Evolutionary conservation across 495 filamentous ascomycete genomes (phyloP).

Genomic region (Bombardia bombarda): DNA sequence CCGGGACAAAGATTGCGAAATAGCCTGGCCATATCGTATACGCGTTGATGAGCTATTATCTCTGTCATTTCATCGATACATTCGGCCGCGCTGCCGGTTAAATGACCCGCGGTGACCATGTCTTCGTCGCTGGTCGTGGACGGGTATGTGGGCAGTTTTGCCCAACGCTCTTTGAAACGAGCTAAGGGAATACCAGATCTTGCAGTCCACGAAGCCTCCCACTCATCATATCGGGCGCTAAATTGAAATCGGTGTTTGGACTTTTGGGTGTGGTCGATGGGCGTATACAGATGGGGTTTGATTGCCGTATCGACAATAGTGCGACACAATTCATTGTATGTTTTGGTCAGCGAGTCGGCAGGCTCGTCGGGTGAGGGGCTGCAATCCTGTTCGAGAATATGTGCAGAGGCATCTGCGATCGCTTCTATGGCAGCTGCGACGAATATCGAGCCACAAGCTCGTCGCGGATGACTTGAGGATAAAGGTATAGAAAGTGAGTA

Average conservation of each 20-base stretch:
- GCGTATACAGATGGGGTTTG: neutral
- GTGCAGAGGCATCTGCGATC: neutral
- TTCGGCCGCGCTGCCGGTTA: neutral
- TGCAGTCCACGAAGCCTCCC: conserved; percentile 2
- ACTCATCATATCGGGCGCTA: conserved; percentile 3
- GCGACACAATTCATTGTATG: conserved; percentile 5
- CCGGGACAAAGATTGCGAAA: conserved; percentile 2
- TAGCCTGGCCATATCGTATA: neutral
- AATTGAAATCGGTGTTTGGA: neutral
- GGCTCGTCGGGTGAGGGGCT: conserved; percentile 1
- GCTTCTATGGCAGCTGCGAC: neutral
- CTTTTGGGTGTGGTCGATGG: neutral
- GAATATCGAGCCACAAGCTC: neutral
- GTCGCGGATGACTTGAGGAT: neutral
- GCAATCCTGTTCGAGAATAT: neutral
- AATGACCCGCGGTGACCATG: neutral
- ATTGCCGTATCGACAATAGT: no score
- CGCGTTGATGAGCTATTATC: conserved; percentile 2
- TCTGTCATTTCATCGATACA: neutral
- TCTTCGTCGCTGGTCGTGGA: neutral
- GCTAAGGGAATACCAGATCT: conserved; percentile 2
- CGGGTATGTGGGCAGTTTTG: conserved; percentile 2
- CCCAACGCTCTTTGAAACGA: conserved; percentile 5
- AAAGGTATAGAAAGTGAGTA: neutral
- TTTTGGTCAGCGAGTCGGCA: conserved; percentile 1